phyloP scores from a whole-genome alignment of 2,329 filamentous ascomycete genomes.

The Apiospora pterosperma region DNA sequence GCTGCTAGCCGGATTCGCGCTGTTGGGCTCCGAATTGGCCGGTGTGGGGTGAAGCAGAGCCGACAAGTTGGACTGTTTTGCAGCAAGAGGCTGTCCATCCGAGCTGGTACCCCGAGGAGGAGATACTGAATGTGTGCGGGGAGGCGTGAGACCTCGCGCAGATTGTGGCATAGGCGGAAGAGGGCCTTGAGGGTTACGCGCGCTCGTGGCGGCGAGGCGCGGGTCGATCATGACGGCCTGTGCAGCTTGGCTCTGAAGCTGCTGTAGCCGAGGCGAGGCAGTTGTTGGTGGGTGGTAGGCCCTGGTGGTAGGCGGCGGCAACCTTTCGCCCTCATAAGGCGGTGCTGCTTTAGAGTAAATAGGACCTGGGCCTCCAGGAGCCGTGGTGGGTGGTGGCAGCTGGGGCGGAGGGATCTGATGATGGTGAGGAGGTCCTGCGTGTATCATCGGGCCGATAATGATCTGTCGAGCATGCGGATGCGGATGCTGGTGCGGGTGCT shows the following conservation, averaged over 20 bases:
- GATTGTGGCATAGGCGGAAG: conserved; percentile 36
- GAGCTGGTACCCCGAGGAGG: conserved; percentile 41
- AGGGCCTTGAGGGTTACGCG: conserved; percentile 38
- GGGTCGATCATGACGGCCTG: conserved; percentile 39
- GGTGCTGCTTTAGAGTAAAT: conserved; percentile 19
- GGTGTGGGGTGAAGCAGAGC: conserved; percentile 47
- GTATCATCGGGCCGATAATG: conserved; percentile 11
- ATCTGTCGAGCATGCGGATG: conserved; percentile 11
- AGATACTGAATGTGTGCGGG: conserved; percentile 46
- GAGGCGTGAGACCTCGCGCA: conserved; percentile 34
- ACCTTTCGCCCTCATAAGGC: conserved; percentile 20
- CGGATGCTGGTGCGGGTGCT: conserved; percentile 7
- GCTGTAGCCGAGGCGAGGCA: conserved; percentile 40
- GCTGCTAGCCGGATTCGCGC: conserved; percentile 37
- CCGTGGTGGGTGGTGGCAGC: conserved; percentile 13
- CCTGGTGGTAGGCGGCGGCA: conserved; percentile 15
- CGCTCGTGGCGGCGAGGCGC: conserved; percentile 28
- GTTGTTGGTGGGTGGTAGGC: conserved; percentile 17
- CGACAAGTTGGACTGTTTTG: conserved; percentile 44
- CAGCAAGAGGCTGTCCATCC: conserved; percentile 20
- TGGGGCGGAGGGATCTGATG: conserved; percentile 3
- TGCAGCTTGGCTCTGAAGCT: conserved; percentile 39
- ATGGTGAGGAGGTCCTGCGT: conserved; percentile 8
- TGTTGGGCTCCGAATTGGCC: conserved; percentile 42
- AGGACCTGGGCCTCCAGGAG: neutral